These are phyloP conservation scores for Earliella scabrosa DNA, from an alignment of 1,284 basidiomycete species.

Conservation along the genomic window DNA sequence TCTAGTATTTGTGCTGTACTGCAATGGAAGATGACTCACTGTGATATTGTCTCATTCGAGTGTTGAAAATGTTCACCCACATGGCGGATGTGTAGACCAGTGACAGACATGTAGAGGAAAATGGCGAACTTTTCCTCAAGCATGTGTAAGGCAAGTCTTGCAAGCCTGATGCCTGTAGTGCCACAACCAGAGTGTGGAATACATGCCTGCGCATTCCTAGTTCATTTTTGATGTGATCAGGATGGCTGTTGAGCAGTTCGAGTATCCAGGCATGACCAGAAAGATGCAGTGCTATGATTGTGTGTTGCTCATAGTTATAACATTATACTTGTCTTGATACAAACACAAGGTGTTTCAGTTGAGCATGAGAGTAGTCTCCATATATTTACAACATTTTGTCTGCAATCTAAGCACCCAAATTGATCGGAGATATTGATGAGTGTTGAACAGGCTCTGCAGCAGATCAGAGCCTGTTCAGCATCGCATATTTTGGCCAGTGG, in stretches of 20 bases:
- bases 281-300: slow-evolving; percentile 23
- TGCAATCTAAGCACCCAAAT: too few relatives aligned
- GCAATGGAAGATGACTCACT: too few relatives aligned
- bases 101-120: background rate
- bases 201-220: slow-evolving; percentile 18
- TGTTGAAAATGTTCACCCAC: slow-evolving; percentile 3
- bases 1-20: background rate
- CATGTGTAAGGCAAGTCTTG: background rate
- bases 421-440: too few relatives aligned
- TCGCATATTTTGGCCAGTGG: too few relatives aligned
- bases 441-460: too few relatives aligned
- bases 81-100: slow-evolving; percentile 1
- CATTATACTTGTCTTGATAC: too few relatives aligned
- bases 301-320: too few relatives aligned
- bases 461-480: too few relatives aligned
- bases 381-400: too few relatives aligned
- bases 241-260: slow-evolving; percentile 25
- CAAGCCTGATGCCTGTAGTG: background rate
- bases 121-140: background rate
- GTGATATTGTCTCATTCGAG: slow-evolving; percentile 2
- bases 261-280: slow-evolving; percentile 22
- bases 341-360: too few relatives aligned
- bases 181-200: background rate
- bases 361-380: too few relatives aligned
- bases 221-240: slow-evolving; percentile 16